Evolutionary conservation across 2,329 filamentous ascomycete species (phyloP), one percentile per base, ranked within the genome.

Genomic region (Volutella citrinella): DNA sequence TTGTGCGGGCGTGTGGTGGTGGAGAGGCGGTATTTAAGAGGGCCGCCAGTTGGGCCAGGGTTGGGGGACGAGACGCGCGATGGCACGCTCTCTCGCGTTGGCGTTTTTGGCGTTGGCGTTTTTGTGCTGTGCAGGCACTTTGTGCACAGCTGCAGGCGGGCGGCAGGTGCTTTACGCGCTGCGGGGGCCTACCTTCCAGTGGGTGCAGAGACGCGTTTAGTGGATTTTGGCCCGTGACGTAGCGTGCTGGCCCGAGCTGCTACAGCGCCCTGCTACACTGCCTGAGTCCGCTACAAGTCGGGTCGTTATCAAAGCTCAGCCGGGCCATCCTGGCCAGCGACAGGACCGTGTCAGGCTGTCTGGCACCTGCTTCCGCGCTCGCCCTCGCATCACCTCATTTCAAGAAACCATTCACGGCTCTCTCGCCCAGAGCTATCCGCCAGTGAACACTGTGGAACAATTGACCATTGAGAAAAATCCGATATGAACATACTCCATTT

Each of bases 91-190:
- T 26, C 30, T 28, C 34, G 38, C 38, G 38, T 40, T 44, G 38
- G 42, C 42, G 42, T 43, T 40, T 44, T 43, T 41, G 42, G 41
- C 42, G 42, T 45, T 42, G 39, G 39, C 39, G 42, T 40, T 40
- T 43, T 40, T 40, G 40, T 44, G 35, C 28, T 31, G 20, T 32
- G 37, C 37, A 36, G 18, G 30, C 19, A 15, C 41, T 45, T 19
- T 23, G 39, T 39, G 5, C 21, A 27, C 23, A 36, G 16, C 30
- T 40, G 36, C 36, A 10, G 25, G 10, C 25, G 15, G 15, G n/a
- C 13, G 19, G 16, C 27, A 27, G 34, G 40, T 36, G 23, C 44
- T 48, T 42, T 45, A 48, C 44, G 44, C 44, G 44, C 32, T 22
- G n/a, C n/a, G n/a, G 20, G 20, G 12, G 24, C 24, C 14, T 26